A percentile compares a stretch with the other conserved stretches of the same genome.
Conservation (phyloP, 352 stramenopile species). For the Globisporangium barbulae region DNA sequence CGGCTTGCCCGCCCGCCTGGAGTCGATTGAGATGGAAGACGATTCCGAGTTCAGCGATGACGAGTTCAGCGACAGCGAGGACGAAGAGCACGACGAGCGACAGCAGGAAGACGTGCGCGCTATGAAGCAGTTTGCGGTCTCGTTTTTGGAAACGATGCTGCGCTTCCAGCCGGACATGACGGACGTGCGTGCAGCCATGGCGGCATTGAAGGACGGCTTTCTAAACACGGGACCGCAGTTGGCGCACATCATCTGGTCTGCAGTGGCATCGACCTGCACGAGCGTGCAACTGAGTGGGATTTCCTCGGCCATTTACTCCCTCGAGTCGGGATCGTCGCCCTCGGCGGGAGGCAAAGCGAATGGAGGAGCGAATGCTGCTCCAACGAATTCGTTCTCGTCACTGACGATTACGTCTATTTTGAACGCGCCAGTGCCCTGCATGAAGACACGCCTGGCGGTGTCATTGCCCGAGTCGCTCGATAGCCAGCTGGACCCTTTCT, state of each 20-base stretch:
- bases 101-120: conserved; percentile 48
- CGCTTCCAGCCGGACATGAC: conserved; percentile 70
- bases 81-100: conserved; percentile 19
- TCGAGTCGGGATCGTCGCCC: conserved; percentile 26
- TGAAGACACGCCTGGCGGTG: conserved; percentile 65
- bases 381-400: conserved; percentile 51
- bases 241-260: conserved; percentile 75
- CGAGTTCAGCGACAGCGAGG: conserved; percentile 24
- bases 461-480: conserved; percentile 66
- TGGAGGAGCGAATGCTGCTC: not conserved
- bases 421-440: conserved; percentile 42
- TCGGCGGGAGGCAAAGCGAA: conserved; percentile 19
- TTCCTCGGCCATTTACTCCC: conserved; percentile 59
- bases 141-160: conserved; percentile 59
- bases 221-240: conserved; percentile 66
- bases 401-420: conserved; percentile 65
- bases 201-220: conserved; percentile 64
- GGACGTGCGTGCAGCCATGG: conserved; percentile 46
- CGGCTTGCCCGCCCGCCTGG: conserved; percentile 44
- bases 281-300: conserved; percentile 70
- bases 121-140: conserved; percentile 75
- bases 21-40: conserved; percentile 31
- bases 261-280: conserved; percentile 56
- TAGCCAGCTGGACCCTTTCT: conserved; percentile 61
- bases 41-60: conserved; percentile 24